Evolutionary conservation across 352 stramenopile species (phyloP), one percentile per base, ranked within the genome.

Genomic region (Aphanomyces invadans): DNA sequence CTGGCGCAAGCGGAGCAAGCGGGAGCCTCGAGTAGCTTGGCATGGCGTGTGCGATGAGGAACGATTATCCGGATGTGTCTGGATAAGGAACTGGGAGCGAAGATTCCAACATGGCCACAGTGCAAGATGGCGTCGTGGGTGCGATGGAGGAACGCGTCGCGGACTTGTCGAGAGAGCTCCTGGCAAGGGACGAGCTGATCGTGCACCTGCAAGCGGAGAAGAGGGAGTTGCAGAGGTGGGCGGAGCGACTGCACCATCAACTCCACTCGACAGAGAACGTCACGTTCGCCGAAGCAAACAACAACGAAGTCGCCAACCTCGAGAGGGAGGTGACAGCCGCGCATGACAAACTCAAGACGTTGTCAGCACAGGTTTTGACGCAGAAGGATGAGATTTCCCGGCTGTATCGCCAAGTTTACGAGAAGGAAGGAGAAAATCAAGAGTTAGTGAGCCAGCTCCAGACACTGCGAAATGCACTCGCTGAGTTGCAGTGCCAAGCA

Each of bases 121-220:
- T 57, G 25, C 49, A 57, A 32, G 49, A 52, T 52, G 36, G 36
- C 10, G 19, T 67, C n/a, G 60, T 60, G 29, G 46, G 29, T 1
- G 60, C 49, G 15, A 23, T 67, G 0, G 84, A 92, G 51, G 79
- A 89, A 51, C 75, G 76, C 10, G 67, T 90, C 10, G 55, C 55
- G 4, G 53, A 60, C 55, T 72, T 92, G 17, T 77, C 88, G 56
- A 52, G 66, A 25, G 76, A 82, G 63, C 71, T 89, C 23, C 69
- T 92, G 57, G 74, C 86, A 54, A 77, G 79, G 5, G 83, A 92
- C 51, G 81, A 92, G 65, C 78, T 76, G 3, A 89, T 90, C 44
- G 84, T 78, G 67, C 83, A 92, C 71, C 71, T 92, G 10, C 79
- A 83, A 57, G 80, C 81, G 0, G 83, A 92, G 76, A 89, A 88